These are phyloP conservation scores for Phialophora tarda DNA, from an alignment of 2,329 filamentous ascomycete species.

Conservation along the genomic window DNA sequence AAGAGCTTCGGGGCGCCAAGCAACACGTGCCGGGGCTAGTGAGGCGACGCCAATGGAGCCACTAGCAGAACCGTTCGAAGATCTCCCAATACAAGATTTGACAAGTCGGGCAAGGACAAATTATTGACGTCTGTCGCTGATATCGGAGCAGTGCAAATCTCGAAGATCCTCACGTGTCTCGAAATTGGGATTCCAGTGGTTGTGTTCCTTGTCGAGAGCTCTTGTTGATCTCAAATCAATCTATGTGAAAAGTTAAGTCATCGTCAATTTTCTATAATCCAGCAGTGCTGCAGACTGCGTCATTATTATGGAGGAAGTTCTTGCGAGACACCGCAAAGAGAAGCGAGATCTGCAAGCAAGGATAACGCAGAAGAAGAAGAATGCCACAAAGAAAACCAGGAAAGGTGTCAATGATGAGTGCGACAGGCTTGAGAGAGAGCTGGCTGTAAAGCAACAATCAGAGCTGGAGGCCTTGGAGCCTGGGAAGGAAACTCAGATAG, in stretches of 20 bases:
- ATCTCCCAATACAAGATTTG: not conserved
- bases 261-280: not conserved
- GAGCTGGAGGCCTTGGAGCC: constrained; percentile 36
- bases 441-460: constrained; percentile 59
- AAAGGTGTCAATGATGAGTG: constrained; percentile 73
- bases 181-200: not conserved
- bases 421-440: constrained; percentile 61
- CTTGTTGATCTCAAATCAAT: not conserved
- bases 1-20: constrained; percentile 4
- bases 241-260: constrained; percentile 5
- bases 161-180: not conserved
- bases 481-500: constrained; percentile 32
- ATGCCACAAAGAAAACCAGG: constrained; percentile 80
- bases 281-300: not conserved
- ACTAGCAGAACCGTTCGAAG: not conserved
- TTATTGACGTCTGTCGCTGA: not conserved
- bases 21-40: constrained; percentile 12
- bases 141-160: not conserved
- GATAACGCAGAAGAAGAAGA: constrained; percentile 95
- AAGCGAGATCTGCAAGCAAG: constrained; percentile 82
- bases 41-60: not conserved
- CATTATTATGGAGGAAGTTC: constrained; percentile 71
- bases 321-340: constrained; percentile 84
- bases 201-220: not conserved
- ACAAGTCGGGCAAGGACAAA: not conserved